Conservation (phyloP, 345 rosid species). For the Populus tremula region DNA sequence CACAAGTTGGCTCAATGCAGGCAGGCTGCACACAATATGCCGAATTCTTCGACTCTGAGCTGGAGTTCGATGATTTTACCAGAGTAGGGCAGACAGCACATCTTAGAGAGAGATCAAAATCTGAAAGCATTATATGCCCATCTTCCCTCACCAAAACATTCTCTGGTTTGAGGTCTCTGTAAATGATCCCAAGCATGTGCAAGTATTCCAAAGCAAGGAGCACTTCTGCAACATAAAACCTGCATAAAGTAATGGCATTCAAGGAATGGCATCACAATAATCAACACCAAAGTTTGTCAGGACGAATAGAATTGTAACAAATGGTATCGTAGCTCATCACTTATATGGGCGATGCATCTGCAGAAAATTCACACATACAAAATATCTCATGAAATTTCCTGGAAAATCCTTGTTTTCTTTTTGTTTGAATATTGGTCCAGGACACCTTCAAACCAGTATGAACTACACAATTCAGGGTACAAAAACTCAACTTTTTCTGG, state of each 20-base stretch:
- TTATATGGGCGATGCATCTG: too few species aligned
- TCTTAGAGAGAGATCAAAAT: slow-evolving; percentile 32
- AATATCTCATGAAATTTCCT: too few species aligned
- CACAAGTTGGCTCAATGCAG: slow-evolving; percentile 30
- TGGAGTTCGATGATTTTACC: slow-evolving; percentile 22
- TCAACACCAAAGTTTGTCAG: neutral
- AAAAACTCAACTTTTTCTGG: too few species aligned
- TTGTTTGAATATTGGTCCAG: too few species aligned
- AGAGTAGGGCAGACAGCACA: slow-evolving; percentile 36
- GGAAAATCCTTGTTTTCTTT: too few species aligned
- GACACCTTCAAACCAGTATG: too few species aligned
- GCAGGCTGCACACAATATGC: slow-evolving; percentile 27
- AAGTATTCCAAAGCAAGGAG: slow-evolving; percentile 39
- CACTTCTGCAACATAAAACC: slow-evolving; percentile 36
- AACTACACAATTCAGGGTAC: too few species aligned
- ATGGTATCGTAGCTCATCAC: too few species aligned
- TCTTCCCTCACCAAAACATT: slow-evolving; percentile 35
- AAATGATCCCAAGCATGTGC: slow-evolving; percentile 40
- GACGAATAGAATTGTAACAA: too few species aligned
- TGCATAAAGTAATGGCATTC: neutral
- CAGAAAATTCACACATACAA: too few species aligned
- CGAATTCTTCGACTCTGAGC: slow-evolving; percentile 29
- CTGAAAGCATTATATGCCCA: slow-evolving; percentile 39
- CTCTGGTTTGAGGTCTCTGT: slow-evolving; percentile 38
- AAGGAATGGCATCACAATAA: neutral